Percentiles rank a stretch among this genome's conserved stretches.
These are phyloP conservation scores for Gaeumannomyces sp. DNA, from an alignment of 2,329 filamentous ascomycete genomes.

Conservation along the genomic window DNA sequence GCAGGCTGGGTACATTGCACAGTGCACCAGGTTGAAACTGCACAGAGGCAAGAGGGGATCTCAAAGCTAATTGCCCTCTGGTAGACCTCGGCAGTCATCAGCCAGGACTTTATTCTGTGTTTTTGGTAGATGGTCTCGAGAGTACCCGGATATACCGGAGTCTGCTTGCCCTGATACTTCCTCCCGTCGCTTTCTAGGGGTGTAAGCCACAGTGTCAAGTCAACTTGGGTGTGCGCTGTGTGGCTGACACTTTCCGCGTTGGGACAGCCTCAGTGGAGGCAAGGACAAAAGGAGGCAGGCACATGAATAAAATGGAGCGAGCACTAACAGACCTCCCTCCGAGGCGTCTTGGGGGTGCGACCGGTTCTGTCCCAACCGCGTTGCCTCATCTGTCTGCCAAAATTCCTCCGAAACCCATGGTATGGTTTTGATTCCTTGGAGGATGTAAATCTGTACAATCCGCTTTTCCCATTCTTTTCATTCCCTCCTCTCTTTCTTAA, in stretches of 20 bases:
- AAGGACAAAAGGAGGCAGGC: not conserved
- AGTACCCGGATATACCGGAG: not conserved
- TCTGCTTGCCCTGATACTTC: not conserved
- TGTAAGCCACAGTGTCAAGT: not conserved
- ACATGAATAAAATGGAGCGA: not conserved
- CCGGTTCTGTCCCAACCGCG: not conserved
- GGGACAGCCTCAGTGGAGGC: not conserved
- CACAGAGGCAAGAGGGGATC: too few relatives aligned
- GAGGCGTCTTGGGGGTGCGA: not conserved
- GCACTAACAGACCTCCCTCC: not conserved
- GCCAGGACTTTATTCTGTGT: too few relatives aligned
- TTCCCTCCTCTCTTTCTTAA: not conserved
- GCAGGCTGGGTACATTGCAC: not conserved
- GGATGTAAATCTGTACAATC: not conserved
- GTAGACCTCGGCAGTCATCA: not conserved
- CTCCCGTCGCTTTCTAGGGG: not conserved
- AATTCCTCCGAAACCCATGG: not conserved
- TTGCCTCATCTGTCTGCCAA: not conserved
- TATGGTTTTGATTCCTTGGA: not conserved
- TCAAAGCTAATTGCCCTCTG: too few relatives aligned
- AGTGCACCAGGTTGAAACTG: not conserved
- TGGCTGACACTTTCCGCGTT: not conserved
- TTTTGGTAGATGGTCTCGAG: not conserved
- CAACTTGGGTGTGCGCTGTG: not conserved
- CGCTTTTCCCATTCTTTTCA: not conserved